Base-by-base conservation (phyloP, 2,329 filamentous ascomycete genomes). In the Penicillium sp. region DNA sequence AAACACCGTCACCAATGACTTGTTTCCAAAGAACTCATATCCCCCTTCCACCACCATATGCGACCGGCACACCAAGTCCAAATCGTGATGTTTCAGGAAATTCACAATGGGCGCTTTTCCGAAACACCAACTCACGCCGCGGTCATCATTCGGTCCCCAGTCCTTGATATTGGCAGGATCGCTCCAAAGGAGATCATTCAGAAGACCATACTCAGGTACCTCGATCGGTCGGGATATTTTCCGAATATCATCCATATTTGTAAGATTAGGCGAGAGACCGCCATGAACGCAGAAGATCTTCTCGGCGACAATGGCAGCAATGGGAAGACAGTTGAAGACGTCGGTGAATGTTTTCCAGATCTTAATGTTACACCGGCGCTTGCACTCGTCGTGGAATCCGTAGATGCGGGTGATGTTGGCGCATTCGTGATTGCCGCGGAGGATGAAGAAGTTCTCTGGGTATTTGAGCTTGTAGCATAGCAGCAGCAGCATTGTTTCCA, bases 341-440 rank as follows among this genome's bases (percentile, higher is more conserved):
- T 55, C 52, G n/a, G 52, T 55, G 8, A 55, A 55, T 5, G 52
- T 47, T 17, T 55, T 55, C 52, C 52, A 55, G n/a, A 55, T 37
- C n/a, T 55, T 55, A 42, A 55, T 47, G 42, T 55, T 55, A 35
- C 52, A 55, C 0, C 52, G 39, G 20, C 52, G 52, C 52, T 55
- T 55, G 42, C 52, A 55, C 45, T 55, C 52, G 12, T 55, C 52
- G 31, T 55, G 42, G 42, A 55, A 55, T 10, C 52, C 52, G 28
- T 55, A 55, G 41, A 55, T 55, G 6, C 52, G 52, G 41, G 52
- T 45, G 42, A 55, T 55, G 17, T 55, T 55, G 20, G 52, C 52
- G 35, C 52, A 55, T 47, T 55, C 52, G 31, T 55, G 52, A 25
- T 55, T 55, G 7, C 52, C 52, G 8, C 52, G 52, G 11, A 55